phyloP scores from a whole-genome alignment of 345 rosid genomes.

The Rubroshorea leprosula region DNA sequence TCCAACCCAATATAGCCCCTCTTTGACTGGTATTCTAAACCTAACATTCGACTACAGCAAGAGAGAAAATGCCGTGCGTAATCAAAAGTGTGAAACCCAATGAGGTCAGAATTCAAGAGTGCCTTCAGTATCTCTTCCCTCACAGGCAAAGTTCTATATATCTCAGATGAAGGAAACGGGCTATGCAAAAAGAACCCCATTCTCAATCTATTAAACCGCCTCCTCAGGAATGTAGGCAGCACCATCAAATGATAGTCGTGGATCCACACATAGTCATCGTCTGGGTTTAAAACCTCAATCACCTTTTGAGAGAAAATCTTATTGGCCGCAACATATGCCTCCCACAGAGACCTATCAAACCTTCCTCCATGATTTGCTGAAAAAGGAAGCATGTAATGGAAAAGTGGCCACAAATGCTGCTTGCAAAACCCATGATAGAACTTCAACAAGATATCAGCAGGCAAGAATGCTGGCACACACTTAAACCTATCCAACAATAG shows the following conservation, averaged over 20 bases:
- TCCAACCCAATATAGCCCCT: slow-evolving; percentile 74
- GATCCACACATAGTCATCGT: slow-evolving; percentile 73
- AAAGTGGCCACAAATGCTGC: slow-evolving; percentile 80
- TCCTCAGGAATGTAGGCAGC: slow-evolving; percentile 66
- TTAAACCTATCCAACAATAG: slow-evolving; percentile 65
- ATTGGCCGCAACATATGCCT: slow-evolving; percentile 71
- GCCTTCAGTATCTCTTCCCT: slow-evolving; percentile 75
- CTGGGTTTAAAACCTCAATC: slow-evolving; percentile 69
- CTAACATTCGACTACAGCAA: slow-evolving; percentile 70
- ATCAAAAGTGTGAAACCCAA: slow-evolving; percentile 85
- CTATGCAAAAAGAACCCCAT: slow-evolving; percentile 79
- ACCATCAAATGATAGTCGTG: slow-evolving; percentile 86
- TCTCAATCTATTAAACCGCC: slow-evolving; percentile 56
- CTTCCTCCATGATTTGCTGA: slow-evolving; percentile 61
- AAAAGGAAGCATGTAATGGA: slow-evolving; percentile 73
- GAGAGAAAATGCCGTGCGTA: slow-evolving; percentile 92
- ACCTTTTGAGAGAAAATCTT: slow-evolving; percentile 68
- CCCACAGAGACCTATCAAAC: slow-evolving; percentile 70
- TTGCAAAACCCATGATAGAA: slow-evolving; percentile 75
- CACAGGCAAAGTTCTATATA: slow-evolving; percentile 68
- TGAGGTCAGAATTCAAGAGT: slow-evolving; percentile 60
- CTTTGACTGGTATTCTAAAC: slow-evolving; percentile 68
- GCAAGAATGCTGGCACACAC: slow-evolving; percentile 72
- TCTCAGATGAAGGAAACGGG: slow-evolving; percentile 77
- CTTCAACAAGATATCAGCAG: slow-evolving; percentile 51